Evolutionary conservation across 257 asterid genomes (phyloP).

Genomic region (Henckelia pumila): DNA sequence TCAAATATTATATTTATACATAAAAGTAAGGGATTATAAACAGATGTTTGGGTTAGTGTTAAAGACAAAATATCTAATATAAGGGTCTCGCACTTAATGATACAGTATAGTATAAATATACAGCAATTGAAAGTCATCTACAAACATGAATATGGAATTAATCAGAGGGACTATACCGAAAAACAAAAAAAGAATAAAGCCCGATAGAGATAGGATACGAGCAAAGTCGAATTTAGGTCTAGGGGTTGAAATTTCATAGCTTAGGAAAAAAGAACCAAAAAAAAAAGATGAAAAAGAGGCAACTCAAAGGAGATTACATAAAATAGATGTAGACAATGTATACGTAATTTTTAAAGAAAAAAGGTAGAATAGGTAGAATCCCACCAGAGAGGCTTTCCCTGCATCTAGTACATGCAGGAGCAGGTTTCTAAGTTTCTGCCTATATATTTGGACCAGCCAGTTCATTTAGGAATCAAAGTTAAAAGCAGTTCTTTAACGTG

Average conservation of each 20-base stretch:
- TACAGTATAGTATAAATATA: no score
- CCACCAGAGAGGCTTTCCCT: slow-evolving; percentile 55
- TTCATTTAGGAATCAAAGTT: slow-evolving; percentile 47
- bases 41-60: no score
- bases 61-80: no score
- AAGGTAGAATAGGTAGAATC: slow-evolving; percentile 54
- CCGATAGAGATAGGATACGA: neutral
- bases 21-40: no score
- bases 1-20: no score
- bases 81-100: no score
- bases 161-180: neutral
- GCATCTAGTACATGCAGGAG: slow-evolving; percentile 42
- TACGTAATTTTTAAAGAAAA: slow-evolving; percentile 40
- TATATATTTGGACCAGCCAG: slow-evolving; percentile 51
- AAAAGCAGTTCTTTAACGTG: slow-evolving; percentile 38
- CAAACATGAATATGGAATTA: neutral
- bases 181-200: neutral
- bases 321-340: slow-evolving; percentile 40
- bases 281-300: slow-evolving; percentile 10
- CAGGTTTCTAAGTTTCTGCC: slow-evolving; percentile 34
- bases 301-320: slow-evolving; percentile 26
- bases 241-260: neutral
- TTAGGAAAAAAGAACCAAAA: no score
- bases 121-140: neutral
- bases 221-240: no score